Evolutionary conservation across 768 basidiomycete genomes (phyloP).

Genomic region (Steccherinum ochraceum): DNA sequence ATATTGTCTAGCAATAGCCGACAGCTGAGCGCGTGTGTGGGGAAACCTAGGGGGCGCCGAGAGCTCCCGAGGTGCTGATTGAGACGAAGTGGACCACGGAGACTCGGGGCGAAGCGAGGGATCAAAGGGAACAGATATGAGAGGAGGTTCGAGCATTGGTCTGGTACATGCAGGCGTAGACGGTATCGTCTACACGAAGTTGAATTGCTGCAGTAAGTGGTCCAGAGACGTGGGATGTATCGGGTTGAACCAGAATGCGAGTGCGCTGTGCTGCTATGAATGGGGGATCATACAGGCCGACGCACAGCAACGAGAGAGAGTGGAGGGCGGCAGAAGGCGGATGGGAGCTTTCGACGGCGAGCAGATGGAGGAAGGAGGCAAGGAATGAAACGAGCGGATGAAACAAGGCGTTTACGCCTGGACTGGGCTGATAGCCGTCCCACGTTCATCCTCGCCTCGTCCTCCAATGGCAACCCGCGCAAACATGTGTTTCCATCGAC

Average conservation of each 20-base stretch:
- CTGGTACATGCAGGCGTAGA: neutral
- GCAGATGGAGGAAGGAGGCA: neutral
- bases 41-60: slow-evolving; percentile 47
- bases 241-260: neutral
- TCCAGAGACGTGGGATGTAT: neutral
- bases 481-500: no score
- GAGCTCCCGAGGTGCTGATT: slow-evolving; percentile 11
- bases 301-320: neutral
- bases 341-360: no score
- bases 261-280: neutral
- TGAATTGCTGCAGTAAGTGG: no score
- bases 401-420: neutral
- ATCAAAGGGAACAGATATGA: slow-evolving; percentile 20
- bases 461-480: no score
- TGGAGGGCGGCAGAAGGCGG: neutral
- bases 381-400: neutral
- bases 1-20: slow-evolving; percentile 66
- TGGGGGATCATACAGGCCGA: neutral
- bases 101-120: slow-evolving; percentile 15
- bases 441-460: neutral
- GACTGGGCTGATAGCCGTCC: neutral
- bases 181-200: neutral
- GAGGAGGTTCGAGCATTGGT: slow-evolving; percentile 17
- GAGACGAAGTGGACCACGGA: neutral
- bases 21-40: slow-evolving; percentile 78